Evolutionary conservation across 1,284 basidiomycete genomes (phyloP).

Genomic region (Irpex sp.): DNA sequence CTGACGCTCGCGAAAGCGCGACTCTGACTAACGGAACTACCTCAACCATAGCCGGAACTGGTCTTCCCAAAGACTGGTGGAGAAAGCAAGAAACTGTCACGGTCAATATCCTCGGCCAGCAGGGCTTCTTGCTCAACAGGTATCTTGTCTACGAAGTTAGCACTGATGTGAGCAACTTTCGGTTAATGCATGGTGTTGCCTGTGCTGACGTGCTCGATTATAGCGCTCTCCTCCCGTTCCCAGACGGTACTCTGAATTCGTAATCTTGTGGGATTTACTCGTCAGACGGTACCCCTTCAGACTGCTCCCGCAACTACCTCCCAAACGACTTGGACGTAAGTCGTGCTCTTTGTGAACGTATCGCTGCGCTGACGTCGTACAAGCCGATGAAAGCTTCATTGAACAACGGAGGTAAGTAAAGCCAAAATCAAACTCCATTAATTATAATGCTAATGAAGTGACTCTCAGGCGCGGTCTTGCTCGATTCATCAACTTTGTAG

Average conservation of each 20-base stretch:
- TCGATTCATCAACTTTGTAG: conserved; percentile 75
- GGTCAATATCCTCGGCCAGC: conserved; percentile 75
- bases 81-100: conserved; percentile 70
- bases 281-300: conserved; percentile 85
- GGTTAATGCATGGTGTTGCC: not conserved
- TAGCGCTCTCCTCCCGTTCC: conserved; percentile 64
- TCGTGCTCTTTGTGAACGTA: conserved; percentile 17
- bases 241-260: conserved; percentile 87
- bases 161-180: conserved; percentile 60
- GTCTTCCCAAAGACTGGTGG: conserved; percentile 81
- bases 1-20: conserved; percentile 18
- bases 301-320: conserved; percentile 83
- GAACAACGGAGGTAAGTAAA: conserved; percentile 72
- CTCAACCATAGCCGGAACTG: conserved; percentile 65
- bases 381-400: conserved; percentile 84
- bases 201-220: conserved; percentile 4
- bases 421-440: not conserved
- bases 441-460: not conserved
- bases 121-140: conserved; percentile 84
- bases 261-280: conserved; percentile 83
- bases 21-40: conserved; percentile 43
- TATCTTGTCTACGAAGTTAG: conserved; percentile 79
- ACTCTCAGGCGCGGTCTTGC: conserved; percentile 69
- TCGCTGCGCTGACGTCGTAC: conserved; percentile 6
- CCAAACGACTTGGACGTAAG: conserved; percentile 87